These are phyloP conservation scores for Naganishia sp. DNA, from an alignment of 1,284 basidiomycete species.

Conservation along the genomic window DNA sequence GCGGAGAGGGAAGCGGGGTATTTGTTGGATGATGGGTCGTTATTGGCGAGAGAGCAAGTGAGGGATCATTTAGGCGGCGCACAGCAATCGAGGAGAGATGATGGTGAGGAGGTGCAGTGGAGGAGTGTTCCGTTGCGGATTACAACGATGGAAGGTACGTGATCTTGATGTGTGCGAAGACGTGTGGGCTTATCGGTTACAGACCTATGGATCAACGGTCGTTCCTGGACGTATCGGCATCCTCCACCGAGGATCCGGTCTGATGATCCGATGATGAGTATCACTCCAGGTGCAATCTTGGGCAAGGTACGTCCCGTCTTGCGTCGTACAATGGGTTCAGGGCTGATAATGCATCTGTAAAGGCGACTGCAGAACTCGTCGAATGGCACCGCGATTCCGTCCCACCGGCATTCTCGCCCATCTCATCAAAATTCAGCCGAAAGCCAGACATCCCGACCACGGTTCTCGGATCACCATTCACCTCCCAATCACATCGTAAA, in stretches of 20 bases:
- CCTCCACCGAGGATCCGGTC: background rate
- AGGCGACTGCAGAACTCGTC: background rate
- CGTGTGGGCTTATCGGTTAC: background rate
- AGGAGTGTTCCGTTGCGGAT: too few species aligned
- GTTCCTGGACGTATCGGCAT: constrained; percentile 22
- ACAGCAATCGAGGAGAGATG: too few species aligned
- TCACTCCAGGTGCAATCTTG: background rate
- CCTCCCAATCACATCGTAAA: background rate
- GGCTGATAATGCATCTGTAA: background rate
- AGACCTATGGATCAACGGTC: constrained; percentile 9
- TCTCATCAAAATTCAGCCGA: background rate
- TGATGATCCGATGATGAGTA: background rate
- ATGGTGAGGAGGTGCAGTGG: too few species aligned
- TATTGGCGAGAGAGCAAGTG: constrained; percentile 4
- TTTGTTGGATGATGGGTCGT: constrained; percentile 19
- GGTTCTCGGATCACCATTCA: constrained; percentile 5
- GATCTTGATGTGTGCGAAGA: background rate
- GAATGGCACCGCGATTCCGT: constrained; percentile 6
- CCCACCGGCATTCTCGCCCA: background rate
- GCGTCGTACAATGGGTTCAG: background rate
- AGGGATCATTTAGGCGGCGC: background rate
- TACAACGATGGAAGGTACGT: constrained; percentile 20
- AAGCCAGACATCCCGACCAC: background rate
- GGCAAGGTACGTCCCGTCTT: constrained; percentile 7
- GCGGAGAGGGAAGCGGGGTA: constrained; percentile 12